phyloP scores from a whole-genome alignment of 2,329 filamentous ascomycete genomes.

The Pseudogymnoascus sp. region DNA sequence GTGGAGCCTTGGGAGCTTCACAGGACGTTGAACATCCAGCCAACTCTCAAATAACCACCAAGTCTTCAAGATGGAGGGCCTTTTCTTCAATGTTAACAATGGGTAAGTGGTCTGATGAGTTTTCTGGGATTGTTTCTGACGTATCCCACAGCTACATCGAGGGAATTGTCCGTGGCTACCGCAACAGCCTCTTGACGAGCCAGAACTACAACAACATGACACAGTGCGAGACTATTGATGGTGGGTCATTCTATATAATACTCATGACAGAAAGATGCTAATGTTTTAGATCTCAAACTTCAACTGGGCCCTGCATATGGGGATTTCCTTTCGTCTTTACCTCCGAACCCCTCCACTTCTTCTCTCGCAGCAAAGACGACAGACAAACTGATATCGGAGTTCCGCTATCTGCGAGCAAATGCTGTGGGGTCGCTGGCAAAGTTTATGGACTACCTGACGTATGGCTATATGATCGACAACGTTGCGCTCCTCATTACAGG shows the following conservation, averaged over 20 bases:
- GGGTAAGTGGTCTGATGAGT: constrained; percentile 51
- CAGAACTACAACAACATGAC: constrained; percentile 93
- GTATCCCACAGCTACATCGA: constrained; percentile 73
- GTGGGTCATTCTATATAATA: constrained; percentile 43
- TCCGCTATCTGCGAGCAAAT: constrained; percentile 92
- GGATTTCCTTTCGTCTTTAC: constrained; percentile 88
- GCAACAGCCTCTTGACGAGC: constrained; percentile 83
- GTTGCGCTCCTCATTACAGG: constrained; percentile 96
- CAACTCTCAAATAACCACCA: constrained; percentile 4
- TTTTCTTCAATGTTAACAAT: constrained; percentile 91
- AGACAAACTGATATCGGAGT: constrained; percentile 96
- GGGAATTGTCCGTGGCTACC: constrained; percentile 93
- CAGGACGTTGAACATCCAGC: constrained; percentile 8
- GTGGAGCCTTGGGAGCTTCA: constrained; percentile 13
- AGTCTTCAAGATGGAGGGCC: constrained; percentile 67
- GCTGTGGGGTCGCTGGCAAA: constrained; percentile 83
- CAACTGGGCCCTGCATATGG: constrained; percentile 95
- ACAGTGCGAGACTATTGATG: constrained; percentile 96
- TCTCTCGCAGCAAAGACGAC: constrained; percentile 91
- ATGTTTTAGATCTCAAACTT: constrained; percentile 77
- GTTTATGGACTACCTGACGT: constrained; percentile 97
- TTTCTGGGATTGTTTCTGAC: constrained; percentile 25
- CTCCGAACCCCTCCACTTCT: constrained; percentile 94
- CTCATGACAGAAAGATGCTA: constrained; percentile 4
- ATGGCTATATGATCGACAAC: constrained; percentile 99